Evolutionary conservation across 306 rosid genomes (phyloP), one percentile per base, ranked within the genome.

Genomic region (Acacia acuminata): DNA sequence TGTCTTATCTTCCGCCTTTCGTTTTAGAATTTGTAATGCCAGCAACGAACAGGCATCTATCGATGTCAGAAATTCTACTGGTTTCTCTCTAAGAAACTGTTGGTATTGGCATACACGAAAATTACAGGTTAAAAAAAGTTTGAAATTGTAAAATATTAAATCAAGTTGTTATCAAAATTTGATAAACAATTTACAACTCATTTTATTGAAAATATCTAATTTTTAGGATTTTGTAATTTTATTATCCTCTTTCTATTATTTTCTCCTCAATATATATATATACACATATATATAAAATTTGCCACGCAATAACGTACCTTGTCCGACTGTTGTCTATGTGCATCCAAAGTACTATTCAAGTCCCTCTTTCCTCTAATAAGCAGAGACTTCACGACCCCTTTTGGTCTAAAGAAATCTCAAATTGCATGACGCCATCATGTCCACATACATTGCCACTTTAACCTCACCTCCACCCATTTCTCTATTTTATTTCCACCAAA

Each of bases 161-260:
- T 32, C 4, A 32, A 0, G 3, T 32, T 36, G 0, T 0, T 36
- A 36, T 5, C 1, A 36, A 36, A 0, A 3, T 0, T 36, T 36
- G 5, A 36, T 36, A 36, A 34, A 4, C 4, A 34, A 34, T 34
- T 34, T 0, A 36, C 7, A 36, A 36, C 40, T 36, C 7, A 36
- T 36, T 36, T 36, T 36, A 36, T 4, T 0, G 3, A 0, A 34
- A 36, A 36, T 36, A 36, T 0, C 0, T 36, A 0, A 36, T 36
- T 36, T n/a, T n/a, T 36, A 36, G 0, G 42, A 38, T 38, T 38
- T 38, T 38, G 7, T 36, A 36, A 5, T 36, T 36, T 36, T 3
- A 36, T 0, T 4, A 4, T 34, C 5, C 4, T 36, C 5, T 36
- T 36, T 36, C 7, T 36, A 0, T 36, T 5, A 6, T 38, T 38